A percentile compares a stretch with the other conserved stretches of the same genome.
Evolutionary conservation across 1,284 basidiomycete genomes (phyloP).

Genomic region (Sporisorium exsertum): DNA sequence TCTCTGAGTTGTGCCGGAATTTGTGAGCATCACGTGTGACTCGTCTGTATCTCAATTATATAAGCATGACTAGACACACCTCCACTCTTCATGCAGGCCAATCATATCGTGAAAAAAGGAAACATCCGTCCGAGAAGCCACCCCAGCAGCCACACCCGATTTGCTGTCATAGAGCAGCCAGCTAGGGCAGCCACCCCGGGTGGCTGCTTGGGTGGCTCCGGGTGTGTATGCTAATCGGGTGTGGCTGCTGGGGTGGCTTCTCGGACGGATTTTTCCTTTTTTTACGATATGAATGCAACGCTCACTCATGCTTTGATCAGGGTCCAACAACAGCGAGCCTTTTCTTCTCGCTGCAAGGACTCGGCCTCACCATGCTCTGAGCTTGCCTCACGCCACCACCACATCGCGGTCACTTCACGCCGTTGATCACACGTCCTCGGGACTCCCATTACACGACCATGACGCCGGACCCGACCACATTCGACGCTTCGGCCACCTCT

Average conservation of each 20-base stretch:
- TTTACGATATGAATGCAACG: too few species aligned
- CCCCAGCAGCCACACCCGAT: too few species aligned
- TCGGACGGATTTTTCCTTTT: too few species aligned
- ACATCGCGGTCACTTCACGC: too few species aligned
- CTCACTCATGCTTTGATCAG: constrained; percentile 29
- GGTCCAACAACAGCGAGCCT: constrained; percentile 15
- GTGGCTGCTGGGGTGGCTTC: too few species aligned
- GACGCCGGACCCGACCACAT: constrained; percentile 17
- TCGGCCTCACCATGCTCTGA: neutral
- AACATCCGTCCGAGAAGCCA: too few species aligned
- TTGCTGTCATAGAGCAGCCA: too few species aligned
- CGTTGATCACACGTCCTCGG: too few species aligned
- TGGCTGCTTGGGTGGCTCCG: too few species aligned
- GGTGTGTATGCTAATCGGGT: too few species aligned
- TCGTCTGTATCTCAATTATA: constrained; percentile 13
- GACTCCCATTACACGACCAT: neutral
- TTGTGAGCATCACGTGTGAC: constrained; percentile 30
- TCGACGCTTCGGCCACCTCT: neutral
- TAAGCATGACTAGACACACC: constrained; percentile 11
- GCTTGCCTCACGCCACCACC: neutral
- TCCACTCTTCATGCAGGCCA: constrained; percentile 9
- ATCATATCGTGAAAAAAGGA: too few species aligned
- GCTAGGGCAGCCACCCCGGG: too few species aligned
- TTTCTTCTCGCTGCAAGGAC: neutral
- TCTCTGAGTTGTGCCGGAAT: neutral